Evolutionary conservation across 345 rosid species (phyloP).

Genomic region (Eucalyptus viminalis): DNA sequence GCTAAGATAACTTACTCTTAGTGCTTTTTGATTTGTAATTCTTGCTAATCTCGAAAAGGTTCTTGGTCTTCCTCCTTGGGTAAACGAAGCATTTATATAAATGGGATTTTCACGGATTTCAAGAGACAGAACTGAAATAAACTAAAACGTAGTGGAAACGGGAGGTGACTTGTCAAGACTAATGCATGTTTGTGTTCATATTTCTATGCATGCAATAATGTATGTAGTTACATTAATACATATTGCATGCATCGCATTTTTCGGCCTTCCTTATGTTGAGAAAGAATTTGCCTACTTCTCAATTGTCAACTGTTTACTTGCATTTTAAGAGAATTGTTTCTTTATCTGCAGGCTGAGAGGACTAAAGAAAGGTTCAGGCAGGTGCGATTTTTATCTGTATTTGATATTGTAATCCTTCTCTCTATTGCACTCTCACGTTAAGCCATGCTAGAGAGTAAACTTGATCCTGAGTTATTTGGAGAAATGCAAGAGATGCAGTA

Average conservation of each 20-base stretch:
- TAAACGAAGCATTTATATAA: not conserved
- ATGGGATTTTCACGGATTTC: not conserved
- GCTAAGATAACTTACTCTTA: not conserved
- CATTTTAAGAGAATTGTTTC: not conserved
- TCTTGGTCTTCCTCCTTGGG: not conserved
- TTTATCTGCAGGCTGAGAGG: slow-evolving; percentile 45
- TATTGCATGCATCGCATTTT: not conserved
- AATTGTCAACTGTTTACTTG: not conserved
- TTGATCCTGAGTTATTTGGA: not conserved
- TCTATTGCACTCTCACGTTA: not conserved
- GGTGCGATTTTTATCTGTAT: slow-evolving; percentile 16
- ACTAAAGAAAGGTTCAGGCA: slow-evolving; percentile 56
- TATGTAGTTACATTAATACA: not conserved
- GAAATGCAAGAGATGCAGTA: not conserved
- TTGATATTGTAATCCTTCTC: not conserved
- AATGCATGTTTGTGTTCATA: not conserved
- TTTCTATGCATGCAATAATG: not conserved
- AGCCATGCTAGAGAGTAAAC: not conserved
- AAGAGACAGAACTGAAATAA: not conserved
- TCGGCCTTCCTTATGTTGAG: not conserved
- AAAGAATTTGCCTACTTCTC: not conserved
- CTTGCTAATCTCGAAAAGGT: not conserved
- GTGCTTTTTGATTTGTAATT: not conserved
- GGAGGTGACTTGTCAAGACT: not conserved
- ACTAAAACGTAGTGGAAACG: not conserved